Base-by-base conservation (phyloP, 2,329 filamentous ascomycete genomes). In the Ascomycota sp. region DNA sequence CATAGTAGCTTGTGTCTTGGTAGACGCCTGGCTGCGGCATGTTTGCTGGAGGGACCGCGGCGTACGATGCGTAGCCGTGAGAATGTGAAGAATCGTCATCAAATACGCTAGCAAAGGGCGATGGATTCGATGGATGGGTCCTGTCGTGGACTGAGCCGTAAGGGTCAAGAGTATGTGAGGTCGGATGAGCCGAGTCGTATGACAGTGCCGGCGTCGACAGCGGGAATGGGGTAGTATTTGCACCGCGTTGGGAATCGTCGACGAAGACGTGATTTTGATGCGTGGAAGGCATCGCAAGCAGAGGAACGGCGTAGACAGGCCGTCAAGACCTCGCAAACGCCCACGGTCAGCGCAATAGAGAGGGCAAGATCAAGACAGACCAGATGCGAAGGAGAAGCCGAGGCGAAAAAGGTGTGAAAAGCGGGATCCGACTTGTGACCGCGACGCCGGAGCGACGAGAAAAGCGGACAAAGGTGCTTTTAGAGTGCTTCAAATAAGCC, bases 21-120 rank as follows among this genome's bases (percentile, higher is more conserved):
- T 56, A 48, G 30, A 48, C 48, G n/a, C 38, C 46, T 31, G 46
- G 45, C 27, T 48, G 51, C 8, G 46, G 44, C 50, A 52, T 56
- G 50, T 49, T 54, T 48, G 44, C 58, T 41, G 45, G 57, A 49
- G 45, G 54, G 47, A 45, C 27, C 27, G 27, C 38, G 40, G 48
- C 37, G 41, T 51, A 37, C 25, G 46, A 43, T 33, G 44, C 44
- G n/a, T 60, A 54, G 44, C 61, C 61, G 33, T 64, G 57, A 36
- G 71, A 68, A 47, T 78, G 76, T 37, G 64, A 62, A 53, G 72
- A 60, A 49, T 78, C 73, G 51, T 76, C 72, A 49, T 76, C 72
- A 49, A 77, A 77, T 36, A 72, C 68, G 32, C 65, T 67, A 35
- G 71, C 67, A 47, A 76, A 76, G 8, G 73, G 72, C 13, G 69